Conservation (phyloP, 345 rosid genomes). For the Dovyalis caffra region DNA sequence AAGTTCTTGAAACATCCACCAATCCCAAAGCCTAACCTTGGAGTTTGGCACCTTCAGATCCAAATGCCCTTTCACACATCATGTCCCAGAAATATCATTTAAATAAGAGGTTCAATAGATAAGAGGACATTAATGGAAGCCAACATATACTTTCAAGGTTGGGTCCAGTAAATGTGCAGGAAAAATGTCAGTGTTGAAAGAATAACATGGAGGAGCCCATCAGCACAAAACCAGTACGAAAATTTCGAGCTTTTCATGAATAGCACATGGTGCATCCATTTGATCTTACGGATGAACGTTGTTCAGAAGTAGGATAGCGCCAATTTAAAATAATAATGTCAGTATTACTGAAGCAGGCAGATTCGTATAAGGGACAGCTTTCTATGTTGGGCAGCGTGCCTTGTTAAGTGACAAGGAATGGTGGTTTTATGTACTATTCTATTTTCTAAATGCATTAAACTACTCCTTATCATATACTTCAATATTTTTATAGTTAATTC, state of each 20-base stretch:
- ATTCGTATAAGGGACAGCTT: neutral
- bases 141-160: slow-evolving; percentile 2
- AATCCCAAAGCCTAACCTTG: slow-evolving; percentile 5
- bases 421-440: neutral
- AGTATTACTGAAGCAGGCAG: neutral
- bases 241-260: neutral
- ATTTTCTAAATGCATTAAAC: too few species aligned
- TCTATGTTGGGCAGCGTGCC: too few species aligned
- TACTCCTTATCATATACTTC: too few species aligned
- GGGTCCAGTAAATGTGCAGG: slow-evolving; percentile 8
- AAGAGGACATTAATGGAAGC: slow-evolving; percentile 11
- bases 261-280: neutral
- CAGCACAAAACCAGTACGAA: neutral
- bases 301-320: neutral
- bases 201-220: slow-evolving; percentile 1
- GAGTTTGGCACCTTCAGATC: slow-evolving; percentile 2
- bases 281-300: neutral
- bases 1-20: slow-evolving; percentile 17
- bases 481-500: too few species aligned
- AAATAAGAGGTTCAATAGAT: neutral
- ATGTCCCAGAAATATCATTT: neutral
- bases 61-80: neutral
- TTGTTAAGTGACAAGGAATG: neutral
- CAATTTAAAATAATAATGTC: neutral
- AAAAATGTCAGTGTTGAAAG: neutral